A percentile compares a stretch with the other conserved stretches of the same genome.
Conservation (phyloP, 2,329 filamentous ascomycete species). For the Paecilomyces dactylethromorphus region DNA sequence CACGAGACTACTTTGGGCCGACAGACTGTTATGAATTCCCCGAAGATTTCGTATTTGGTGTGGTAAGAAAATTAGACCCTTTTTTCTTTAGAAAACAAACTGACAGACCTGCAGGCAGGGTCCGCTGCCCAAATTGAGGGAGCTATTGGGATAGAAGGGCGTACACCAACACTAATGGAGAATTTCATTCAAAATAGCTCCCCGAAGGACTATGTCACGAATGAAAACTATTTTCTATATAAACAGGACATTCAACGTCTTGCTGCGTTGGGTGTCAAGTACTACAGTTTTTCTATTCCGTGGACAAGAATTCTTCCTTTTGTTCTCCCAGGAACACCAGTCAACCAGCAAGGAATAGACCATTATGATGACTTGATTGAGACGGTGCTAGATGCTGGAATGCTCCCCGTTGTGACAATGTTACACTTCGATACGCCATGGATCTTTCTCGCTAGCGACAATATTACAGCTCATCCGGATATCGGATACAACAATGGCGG, state of each 20-base stretch:
- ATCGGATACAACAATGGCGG: slow-evolving; percentile 22
- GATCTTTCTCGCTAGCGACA: slow-evolving; percentile 15
- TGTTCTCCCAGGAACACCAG: slow-evolving; percentile 33
- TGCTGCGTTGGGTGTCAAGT: slow-evolving; percentile 31
- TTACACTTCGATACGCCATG: slow-evolving; percentile 23
- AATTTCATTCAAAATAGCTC: slow-evolving; percentile 25
- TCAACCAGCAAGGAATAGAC: slow-evolving; percentile 41
- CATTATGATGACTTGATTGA: slow-evolving; percentile 47
- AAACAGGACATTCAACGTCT: slow-evolving; percentile 40
- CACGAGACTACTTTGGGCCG: slow-evolving; percentile 45
- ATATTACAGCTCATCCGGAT: slow-evolving; percentile 11
- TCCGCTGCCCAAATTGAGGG: slow-evolving; percentile 40
- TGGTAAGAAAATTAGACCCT: slow-evolving; percentile 23
- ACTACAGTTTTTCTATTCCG: slow-evolving; percentile 41
- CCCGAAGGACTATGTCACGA: slow-evolving; percentile 42
- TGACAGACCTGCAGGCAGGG: no score
- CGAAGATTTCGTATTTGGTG: slow-evolving; percentile 37
- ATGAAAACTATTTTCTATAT: slow-evolving; percentile 46
- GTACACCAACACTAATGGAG: slow-evolving; percentile 33
- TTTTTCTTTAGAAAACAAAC: no score
- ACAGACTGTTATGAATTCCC: slow-evolving; percentile 27
- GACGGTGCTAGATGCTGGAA: slow-evolving; percentile 34
- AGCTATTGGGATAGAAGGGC: slow-evolving; percentile 34
- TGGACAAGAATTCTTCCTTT: slow-evolving; percentile 47
- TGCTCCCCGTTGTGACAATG: slow-evolving; percentile 41